Evolutionary conservation across 1,139 yeast genomes (phyloP).

Genomic region (Geotrichum carabidarum): DNA sequence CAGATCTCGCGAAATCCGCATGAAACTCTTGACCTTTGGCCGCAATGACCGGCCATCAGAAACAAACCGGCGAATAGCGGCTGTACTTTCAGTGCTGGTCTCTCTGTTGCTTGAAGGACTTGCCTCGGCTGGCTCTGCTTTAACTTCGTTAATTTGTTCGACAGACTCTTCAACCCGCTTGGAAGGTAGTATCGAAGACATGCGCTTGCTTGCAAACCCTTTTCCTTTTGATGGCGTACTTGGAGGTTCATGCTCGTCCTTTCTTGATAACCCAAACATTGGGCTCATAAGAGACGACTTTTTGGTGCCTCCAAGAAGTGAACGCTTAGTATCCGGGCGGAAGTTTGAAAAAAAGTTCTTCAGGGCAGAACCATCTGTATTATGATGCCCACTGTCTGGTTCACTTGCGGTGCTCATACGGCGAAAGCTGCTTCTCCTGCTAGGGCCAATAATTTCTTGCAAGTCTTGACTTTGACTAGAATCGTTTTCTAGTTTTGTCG

Average conservation of each 20-base stretch:
- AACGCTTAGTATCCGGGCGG: slow-evolving; percentile 5
- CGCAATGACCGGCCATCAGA: slow-evolving; percentile 27
- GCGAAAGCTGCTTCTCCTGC: neutral
- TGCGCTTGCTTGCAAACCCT: neutral
- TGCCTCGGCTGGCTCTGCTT: neutral
- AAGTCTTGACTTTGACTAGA: neutral
- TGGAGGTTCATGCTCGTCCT: neutral
- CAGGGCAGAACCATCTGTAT: slow-evolving; percentile 2
- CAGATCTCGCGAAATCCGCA: slow-evolving; percentile 34
- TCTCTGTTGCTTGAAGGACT: neutral
- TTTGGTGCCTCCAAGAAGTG: neutral
- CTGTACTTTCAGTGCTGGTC: slow-evolving; percentile 8
- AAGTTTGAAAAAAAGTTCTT: slow-evolving; percentile 2
- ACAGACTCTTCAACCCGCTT: neutral
- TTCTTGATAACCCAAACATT: neutral
- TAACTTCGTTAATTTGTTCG: neutral
- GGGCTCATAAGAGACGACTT: neutral
- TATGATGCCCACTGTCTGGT: neutral
- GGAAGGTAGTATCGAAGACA: neutral
- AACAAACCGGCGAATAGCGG: slow-evolving; percentile 22
- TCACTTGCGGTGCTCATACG: slow-evolving; percentile 3
- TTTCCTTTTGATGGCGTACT: neutral
- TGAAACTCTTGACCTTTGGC: slow-evolving; percentile 33
- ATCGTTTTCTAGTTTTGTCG: neutral
- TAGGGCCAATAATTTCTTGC: neutral